A percentile compares a stretch with the other conserved stretches of the same genome.
phyloP scores from a whole-genome alignment of 192 early-diverging fungal genomes.

The Backusella australiensis region DNA sequence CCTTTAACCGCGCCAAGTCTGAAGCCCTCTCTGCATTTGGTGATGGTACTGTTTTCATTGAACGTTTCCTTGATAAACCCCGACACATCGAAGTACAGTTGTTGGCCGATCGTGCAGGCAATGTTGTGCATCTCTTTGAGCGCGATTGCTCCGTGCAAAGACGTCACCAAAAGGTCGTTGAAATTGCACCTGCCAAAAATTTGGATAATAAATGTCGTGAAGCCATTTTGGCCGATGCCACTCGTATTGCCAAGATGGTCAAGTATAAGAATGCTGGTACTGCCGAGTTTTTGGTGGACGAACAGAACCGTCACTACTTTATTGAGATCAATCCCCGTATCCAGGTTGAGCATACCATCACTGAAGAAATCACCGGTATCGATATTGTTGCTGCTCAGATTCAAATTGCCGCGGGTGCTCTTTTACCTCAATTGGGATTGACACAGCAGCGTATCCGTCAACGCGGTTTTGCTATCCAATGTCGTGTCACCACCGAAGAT shows the following conservation, averaged over 20 bases:
- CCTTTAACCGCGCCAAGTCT: slow-evolving; percentile 81
- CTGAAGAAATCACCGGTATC: slow-evolving; percentile 57
- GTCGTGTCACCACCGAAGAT: slow-evolving; percentile 60
- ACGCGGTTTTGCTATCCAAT: slow-evolving; percentile 59
- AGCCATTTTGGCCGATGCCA: slow-evolving; percentile 45
- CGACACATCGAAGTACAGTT: slow-evolving; percentile 42
- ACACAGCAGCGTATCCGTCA: slow-evolving; percentile 26
- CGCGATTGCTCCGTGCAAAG: slow-evolving; percentile 67
- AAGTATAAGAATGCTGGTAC: slow-evolving; percentile 60
- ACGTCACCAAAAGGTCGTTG: slow-evolving; percentile 67
- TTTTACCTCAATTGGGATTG: slow-evolving; percentile 41
- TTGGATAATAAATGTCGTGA: slow-evolving; percentile 42
- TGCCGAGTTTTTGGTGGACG: slow-evolving; percentile 61
- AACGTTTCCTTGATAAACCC: neutral
- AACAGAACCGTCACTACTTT: slow-evolving; percentile 52
- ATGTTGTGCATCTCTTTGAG: slow-evolving; percentile 54
- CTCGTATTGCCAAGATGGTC: slow-evolving; percentile 47
- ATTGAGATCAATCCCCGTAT: slow-evolving; percentile 68
- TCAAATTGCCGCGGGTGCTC: slow-evolving; percentile 51
- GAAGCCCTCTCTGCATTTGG: slow-evolving; percentile 93
- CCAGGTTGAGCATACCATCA: slow-evolving; percentile 67
- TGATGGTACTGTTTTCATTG: slow-evolving; percentile 66
- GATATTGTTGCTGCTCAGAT: slow-evolving; percentile 65
- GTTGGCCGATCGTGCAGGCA: slow-evolving; percentile 58
- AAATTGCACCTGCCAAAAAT: slow-evolving; percentile 55